phyloP scores from a whole-genome alignment of 2,329 filamentous ascomycete species.

The Trichophyton benhamiae region DNA sequence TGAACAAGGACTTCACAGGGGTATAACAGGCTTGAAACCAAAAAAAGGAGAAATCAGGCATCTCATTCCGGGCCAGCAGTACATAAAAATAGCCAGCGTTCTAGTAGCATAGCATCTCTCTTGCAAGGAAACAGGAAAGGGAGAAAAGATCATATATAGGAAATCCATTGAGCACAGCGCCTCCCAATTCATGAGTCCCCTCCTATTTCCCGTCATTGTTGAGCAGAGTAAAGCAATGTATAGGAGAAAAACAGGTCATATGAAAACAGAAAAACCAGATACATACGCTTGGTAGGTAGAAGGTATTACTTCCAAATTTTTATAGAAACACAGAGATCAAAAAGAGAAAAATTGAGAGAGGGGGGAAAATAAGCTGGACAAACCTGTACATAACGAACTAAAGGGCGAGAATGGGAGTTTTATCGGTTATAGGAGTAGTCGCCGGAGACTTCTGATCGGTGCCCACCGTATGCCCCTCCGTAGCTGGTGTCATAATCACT shows the following conservation, averaged over 20 bases:
- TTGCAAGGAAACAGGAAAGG: not conserved
- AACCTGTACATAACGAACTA: not conserved
- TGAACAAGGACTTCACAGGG: not conserved
- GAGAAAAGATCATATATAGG: not conserved
- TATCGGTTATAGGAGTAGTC: constrained; percentile 9
- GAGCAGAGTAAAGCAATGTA: no score
- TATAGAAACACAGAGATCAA: not conserved
- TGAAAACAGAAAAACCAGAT: not conserved
- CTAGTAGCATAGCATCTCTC: no score
- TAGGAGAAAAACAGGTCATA: not conserved
- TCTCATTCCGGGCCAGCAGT: not conserved
- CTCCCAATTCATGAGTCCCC: not conserved
- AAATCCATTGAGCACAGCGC: not conserved
- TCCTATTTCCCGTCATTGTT: not conserved
- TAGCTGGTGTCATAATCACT: constrained; percentile 35
- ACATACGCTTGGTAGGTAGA: not conserved
- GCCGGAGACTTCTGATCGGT: constrained; percentile 4
- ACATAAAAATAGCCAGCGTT: not conserved
- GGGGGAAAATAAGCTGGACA: not conserved
- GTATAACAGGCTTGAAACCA: not conserved
- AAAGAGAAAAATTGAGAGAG: not conserved
- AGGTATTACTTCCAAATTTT: not conserved
- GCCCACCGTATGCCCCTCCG: constrained; percentile 27
- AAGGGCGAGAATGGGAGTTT: not conserved
- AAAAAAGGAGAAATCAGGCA: no score